These are phyloP conservation scores for Cystobasidium sp. DNA, from an alignment of 1,284 basidiomycete genomes.

Conservation along the genomic window DNA sequence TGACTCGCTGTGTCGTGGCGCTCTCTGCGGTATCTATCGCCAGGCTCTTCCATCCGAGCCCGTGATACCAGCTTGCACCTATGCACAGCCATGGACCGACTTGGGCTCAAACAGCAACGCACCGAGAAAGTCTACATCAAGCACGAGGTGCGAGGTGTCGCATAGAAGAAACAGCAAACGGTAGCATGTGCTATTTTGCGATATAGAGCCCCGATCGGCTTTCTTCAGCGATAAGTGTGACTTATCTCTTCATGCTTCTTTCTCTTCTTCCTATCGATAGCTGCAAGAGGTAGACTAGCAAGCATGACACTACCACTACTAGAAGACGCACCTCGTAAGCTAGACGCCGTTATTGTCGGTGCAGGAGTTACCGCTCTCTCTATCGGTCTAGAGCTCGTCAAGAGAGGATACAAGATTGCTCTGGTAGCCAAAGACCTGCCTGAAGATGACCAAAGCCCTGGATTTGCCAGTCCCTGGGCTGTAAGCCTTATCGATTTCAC, in stretches of 20 bases:
- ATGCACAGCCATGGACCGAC: too few species aligned
- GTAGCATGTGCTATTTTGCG: too few species aligned
- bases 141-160: too few species aligned
- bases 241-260: slow-evolving; percentile 1
- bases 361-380: slow-evolving; percentile 60
- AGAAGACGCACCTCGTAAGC: slow-evolving; percentile 22
- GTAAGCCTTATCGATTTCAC: slow-evolving; percentile 54
- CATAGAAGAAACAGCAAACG: too few species aligned
- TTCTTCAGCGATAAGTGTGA: background rate
- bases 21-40: too few species aligned
- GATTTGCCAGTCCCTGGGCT: slow-evolving; percentile 73
- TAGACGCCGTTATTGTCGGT: slow-evolving; percentile 41
- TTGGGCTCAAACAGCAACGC: background rate
- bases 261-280: background rate
- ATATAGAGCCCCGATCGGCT: too few species aligned
- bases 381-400: slow-evolving; percentile 58
- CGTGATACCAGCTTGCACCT: too few species aligned
- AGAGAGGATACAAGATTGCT: slow-evolving; percentile 62
- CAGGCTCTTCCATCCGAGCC: too few species aligned
- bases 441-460: slow-evolving; percentile 65
- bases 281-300: background rate
- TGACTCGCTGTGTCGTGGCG: too few species aligned
- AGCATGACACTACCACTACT: slow-evolving; percentile 10
- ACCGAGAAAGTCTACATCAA: background rate
- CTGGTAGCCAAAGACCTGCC: slow-evolving; percentile 71